Percentiles rank a stretch among this genome's conserved stretches.
These are phyloP conservation scores for Xylaria sp. DNA, from an alignment of 2,329 filamentous ascomycete species.

Conservation along the genomic window DNA sequence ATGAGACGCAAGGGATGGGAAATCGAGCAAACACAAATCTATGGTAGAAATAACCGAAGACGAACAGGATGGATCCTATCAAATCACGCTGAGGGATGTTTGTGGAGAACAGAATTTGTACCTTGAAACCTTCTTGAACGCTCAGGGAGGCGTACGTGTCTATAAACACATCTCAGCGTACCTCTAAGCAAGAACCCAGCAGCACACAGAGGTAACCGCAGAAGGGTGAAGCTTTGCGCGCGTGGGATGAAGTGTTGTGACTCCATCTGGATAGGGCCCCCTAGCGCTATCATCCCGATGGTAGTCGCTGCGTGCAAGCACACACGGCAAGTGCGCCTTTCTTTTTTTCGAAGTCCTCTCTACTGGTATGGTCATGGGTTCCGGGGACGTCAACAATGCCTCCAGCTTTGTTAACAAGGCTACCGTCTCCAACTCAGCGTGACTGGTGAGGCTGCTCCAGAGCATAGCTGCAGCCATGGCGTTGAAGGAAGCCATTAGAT, in stretches of 20 bases:
- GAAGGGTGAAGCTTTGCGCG: conserved; percentile 1
- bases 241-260: conserved; percentile 10
- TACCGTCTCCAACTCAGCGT: conserved; percentile 15
- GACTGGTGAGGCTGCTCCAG: conserved; percentile 23
- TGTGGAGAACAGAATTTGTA: conserved; percentile 27
- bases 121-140: conserved; percentile 18
- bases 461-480: conserved; percentile 22
- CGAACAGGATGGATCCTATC: conserved; percentile 16
- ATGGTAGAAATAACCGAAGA: conserved; percentile 8
- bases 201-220: conserved; percentile 1
- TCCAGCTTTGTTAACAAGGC: conserved; percentile 23
- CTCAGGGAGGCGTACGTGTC: conserved; percentile 16
- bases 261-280: background rate
- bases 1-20: background rate
- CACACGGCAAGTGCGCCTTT: conserved; percentile 16
- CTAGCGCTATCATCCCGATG: conserved; percentile 15
- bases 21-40: background rate
- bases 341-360: conserved; percentile 10
- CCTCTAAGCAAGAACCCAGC: conserved; percentile 8
- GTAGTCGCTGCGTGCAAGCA: conserved; percentile 1
- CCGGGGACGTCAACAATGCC: conserved; percentile 4
- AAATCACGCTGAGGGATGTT: conserved; percentile 22
- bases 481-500: conserved; percentile 5
- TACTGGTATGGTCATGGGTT: conserved; percentile 13
- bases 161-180: conserved; percentile 24